phyloP scores from a whole-genome alignment of 305 asterid species.

The Rubia tinctorum region DNA sequence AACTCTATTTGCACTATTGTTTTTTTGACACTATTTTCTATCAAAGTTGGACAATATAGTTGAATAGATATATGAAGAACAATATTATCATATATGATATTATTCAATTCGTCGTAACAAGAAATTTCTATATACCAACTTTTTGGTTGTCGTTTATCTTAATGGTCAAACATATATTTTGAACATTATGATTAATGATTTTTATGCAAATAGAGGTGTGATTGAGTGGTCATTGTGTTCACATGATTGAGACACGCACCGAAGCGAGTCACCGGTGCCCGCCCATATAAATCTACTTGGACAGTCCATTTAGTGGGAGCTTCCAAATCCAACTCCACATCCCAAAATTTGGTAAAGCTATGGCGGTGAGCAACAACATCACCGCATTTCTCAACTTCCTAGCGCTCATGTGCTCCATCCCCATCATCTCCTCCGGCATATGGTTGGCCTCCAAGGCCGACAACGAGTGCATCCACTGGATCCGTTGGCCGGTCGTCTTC shows the following conservation, averaged over 20 bases:
- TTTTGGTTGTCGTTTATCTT: too few species aligned
- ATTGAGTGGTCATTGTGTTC: not conserved
- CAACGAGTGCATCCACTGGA: constrained; percentile 89
- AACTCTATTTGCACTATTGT: too few species aligned
- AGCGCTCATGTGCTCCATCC: constrained; percentile 79
- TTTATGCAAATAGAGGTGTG: too few species aligned
- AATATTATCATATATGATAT: too few species aligned
- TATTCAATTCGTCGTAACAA: too few species aligned
- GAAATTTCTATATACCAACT: too few species aligned
- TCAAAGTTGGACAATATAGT: too few species aligned
- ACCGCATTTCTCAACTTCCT: constrained; percentile 70
- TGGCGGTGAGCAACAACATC: constrained; percentile 83
- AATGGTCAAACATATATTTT: too few species aligned
- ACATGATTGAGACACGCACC: not conserved
- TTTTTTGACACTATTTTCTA: too few species aligned
- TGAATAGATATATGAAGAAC: too few species aligned
- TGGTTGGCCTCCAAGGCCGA: constrained; percentile 81
- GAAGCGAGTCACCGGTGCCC: not conserved
- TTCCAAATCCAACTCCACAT: not conserved
- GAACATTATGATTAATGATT: too few species aligned
- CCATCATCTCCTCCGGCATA: constrained; percentile 72
- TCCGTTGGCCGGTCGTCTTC: constrained; percentile 81
- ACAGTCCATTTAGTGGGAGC: not conserved
- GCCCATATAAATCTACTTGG: not conserved
- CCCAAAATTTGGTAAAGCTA: constrained; percentile 11